phyloP scores from a whole-genome alignment of 2,329 filamentous ascomycete genomes.

The Exserohilum rostratum region DNA sequence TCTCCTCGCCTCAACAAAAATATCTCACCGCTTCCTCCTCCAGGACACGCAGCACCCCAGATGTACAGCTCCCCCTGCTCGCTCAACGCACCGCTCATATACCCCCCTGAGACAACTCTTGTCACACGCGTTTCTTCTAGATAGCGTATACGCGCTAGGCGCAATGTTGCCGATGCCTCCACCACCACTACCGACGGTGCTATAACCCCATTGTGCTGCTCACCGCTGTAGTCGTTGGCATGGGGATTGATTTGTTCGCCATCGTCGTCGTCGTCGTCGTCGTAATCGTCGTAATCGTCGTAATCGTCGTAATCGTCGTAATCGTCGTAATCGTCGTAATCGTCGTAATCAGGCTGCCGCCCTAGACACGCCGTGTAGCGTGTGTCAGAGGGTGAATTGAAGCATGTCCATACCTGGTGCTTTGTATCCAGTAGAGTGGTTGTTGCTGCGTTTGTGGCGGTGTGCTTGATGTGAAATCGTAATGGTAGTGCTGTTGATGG shows the following conservation, averaged over 20 bases:
- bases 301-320: background rate
- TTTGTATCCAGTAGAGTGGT: background rate
- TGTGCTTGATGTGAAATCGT: background rate
- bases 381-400: background rate
- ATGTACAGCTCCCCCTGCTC: conserved; percentile 41
- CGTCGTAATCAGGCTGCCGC: conserved; percentile 8
- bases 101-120: conserved; percentile 39
- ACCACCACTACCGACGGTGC: conserved; percentile 27
- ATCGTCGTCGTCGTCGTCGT: too few relatives aligned
- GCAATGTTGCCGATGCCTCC: conserved; percentile 24
- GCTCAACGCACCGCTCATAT: conserved; percentile 40
- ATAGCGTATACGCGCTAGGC: conserved; percentile 25
- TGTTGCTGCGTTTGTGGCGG: background rate
- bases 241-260: too few relatives aligned
- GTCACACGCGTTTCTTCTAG: conserved; percentile 30
- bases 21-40: conserved; percentile 19
- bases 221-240: too few relatives aligned
- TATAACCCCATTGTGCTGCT: too few relatives aligned
- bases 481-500: too few relatives aligned
- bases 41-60: conserved; percentile 42
- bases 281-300: too few relatives aligned
- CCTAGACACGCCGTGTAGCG: background rate
- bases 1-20: conserved; percentile 20
- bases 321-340: conserved; percentile 35
- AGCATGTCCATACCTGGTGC: background rate